Base-by-base conservation (phyloP, 352 stramenopile species). In the Phytophthora syringae region DNA sequence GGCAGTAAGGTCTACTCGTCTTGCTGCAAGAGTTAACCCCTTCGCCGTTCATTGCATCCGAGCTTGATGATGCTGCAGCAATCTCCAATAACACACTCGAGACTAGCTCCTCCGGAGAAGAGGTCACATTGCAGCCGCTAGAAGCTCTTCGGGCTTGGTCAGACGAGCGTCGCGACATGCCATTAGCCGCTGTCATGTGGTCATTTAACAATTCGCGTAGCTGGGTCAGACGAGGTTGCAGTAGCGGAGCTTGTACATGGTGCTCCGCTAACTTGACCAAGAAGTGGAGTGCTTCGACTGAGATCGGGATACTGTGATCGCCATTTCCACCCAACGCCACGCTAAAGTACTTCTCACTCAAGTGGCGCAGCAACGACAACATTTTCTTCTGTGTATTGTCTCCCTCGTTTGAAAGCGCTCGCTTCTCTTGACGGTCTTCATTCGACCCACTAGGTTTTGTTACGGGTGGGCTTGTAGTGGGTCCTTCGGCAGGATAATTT, bases 271-370 rank as follows among this genome's bases (percentile, higher is more conserved):
- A 45, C n/a, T 67, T 55, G 5, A 86, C 64, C 10, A 78, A 65
- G 3, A 83, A 84, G 25, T 87, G 78, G 18, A 87, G 72, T 0
- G 74, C 52, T 24, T 86, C 72, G 1, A 77, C 56, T 18, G 71
- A 68, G 0, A 78, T 47, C 0, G 70, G 42, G 5, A 72, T 37
- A 11, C 39, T 42, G 0, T 36, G 36, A 4, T 84, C 80, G 4
- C 70, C 45, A 32, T 21, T 60, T 6, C 42, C 64, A 1, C 70
- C 67, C 2, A 84, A 56, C 15, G 80, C 68, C 3, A 86, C 82
- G 25, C 82, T 91, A 40, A 91, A 91, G 52, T 91, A 84, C 44
- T 91, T 91, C 32, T 91, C 82, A 10, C 80, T 84, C 2, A 80
- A 47, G 21, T 72, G 57, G 5, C 64, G 76, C 16, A 86, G 20